These are phyloP conservation scores for Carex scoparia DNA, from an alignment of 176 grass and related monocot species.

Conservation along the genomic window DNA sequence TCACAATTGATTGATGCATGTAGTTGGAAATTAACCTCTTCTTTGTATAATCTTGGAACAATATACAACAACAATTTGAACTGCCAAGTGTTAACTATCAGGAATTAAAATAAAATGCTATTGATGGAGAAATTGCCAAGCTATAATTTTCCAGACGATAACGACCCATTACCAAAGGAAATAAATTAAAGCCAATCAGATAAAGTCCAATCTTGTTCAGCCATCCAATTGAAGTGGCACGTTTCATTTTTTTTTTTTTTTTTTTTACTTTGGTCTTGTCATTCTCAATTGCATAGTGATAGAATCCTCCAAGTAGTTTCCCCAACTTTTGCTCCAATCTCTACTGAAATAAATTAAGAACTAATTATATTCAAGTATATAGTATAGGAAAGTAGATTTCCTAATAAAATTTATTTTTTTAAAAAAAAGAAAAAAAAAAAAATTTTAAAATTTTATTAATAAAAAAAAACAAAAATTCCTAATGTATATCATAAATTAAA, in stretches of 20 bases:
- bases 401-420: too few relatives aligned
- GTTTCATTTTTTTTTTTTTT: background rate
- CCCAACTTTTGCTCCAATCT: background rate
- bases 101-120: background rate
- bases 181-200: background rate
- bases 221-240: background rate
- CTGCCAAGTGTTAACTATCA: background rate
- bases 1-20: background rate
- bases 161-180: constrained; percentile 3
- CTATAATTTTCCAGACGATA: background rate
- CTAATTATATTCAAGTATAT: too few relatives aligned
- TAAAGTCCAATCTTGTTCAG: background rate
- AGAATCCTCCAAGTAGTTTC: background rate
- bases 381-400: too few relatives aligned
- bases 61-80: background rate
- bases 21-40: background rate
- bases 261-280: background rate
- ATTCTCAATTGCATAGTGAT: background rate
- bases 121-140: background rate
- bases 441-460: too few relatives aligned
- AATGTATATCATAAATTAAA: too few relatives aligned
- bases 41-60: background rate
- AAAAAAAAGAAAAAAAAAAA: too few relatives aligned
- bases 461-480: too few relatives aligned
- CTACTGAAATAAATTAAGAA: background rate